Percentiles rank a stretch among this genome's conserved stretches.
phyloP scores from a whole-genome alignment of 1,139 yeast genomes.

The Meyerozyma carpophila region DNA sequence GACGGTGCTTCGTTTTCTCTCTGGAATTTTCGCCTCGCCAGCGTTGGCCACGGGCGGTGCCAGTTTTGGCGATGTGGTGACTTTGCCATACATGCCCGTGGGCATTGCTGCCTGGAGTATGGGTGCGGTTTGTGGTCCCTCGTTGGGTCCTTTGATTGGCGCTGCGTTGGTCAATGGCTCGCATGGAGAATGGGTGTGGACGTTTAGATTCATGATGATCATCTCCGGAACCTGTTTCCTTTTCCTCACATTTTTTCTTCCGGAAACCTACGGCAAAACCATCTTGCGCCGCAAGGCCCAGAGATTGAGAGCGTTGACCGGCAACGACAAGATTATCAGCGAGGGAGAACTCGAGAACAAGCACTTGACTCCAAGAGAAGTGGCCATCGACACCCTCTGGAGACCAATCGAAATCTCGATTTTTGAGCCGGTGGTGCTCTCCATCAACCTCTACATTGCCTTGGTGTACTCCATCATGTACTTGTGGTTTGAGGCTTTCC shows the following conservation, averaged over 20 bases:
- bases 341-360: constrained; percentile 5
- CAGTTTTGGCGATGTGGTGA: constrained; percentile 24
- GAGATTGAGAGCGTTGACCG: constrained; percentile 10
- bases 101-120: constrained; percentile 27
- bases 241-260: constrained; percentile 8
- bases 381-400: constrained; percentile 9
- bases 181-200: constrained; percentile 9
- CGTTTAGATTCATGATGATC: constrained; percentile 12
- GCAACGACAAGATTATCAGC: constrained; percentile 8
- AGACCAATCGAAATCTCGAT: constrained; percentile 11
- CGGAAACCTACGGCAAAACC: constrained; percentile 11
- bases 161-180: constrained; percentile 15
- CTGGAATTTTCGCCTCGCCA: constrained; percentile 34
- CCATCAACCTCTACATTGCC: constrained; percentile 11
- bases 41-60: constrained; percentile 36
- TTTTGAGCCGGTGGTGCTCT: constrained; percentile 11
- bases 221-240: constrained; percentile 9
- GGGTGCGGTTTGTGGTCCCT: constrained; percentile 28
- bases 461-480: constrained; percentile 11
- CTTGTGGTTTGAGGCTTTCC: constrained; percentile 14
- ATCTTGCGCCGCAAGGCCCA: constrained; percentile 10
- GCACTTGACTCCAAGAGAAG: constrained; percentile 5
- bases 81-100: constrained; percentile 20
- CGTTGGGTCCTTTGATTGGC: constrained; percentile 31
- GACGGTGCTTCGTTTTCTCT: constrained; percentile 25